These are phyloP conservation scores for Boletellus deceptivus DNA, from an alignment of 1,284 basidiomycete species.

Conservation along the genomic window DNA sequence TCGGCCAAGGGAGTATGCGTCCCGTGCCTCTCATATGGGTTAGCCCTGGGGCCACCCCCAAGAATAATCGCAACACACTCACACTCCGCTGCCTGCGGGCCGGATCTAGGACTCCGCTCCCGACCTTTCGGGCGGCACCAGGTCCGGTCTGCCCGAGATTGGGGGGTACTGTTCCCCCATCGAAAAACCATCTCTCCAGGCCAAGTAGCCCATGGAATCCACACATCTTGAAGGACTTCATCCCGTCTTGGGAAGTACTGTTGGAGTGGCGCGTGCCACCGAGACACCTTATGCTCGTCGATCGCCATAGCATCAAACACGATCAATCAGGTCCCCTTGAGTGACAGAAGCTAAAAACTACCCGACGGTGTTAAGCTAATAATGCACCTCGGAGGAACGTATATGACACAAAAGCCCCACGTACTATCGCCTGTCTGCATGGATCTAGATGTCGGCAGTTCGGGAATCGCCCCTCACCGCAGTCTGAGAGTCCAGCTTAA, in stretches of 20 bases:
- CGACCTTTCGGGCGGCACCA: slow-evolving; percentile 3
- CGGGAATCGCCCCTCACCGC: too few relatives aligned
- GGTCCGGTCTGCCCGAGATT: slow-evolving; percentile 1
- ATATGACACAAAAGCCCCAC: too few relatives aligned
- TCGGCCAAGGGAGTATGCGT: slow-evolving; percentile 38
- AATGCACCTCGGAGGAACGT: too few relatives aligned
- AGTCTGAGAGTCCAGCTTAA: too few relatives aligned
- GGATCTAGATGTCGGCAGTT: too few relatives aligned
- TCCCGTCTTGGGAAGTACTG: slow-evolving; percentile 18
- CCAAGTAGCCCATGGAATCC: not conserved
- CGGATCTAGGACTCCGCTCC: not conserved
- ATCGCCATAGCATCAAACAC: too few relatives aligned
- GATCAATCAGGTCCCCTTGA: too few relatives aligned
- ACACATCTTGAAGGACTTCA: slow-evolving; percentile 10
- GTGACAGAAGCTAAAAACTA: too few relatives aligned
- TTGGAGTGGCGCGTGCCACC: slow-evolving; percentile 6
- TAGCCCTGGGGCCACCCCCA: not conserved
- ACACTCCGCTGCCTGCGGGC: not conserved
- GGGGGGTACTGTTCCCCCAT: not conserved
- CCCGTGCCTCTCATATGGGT: slow-evolving; percentile 12
- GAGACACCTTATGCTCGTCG: too few relatives aligned
- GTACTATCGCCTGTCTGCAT: too few relatives aligned
- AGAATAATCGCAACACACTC: not conserved
- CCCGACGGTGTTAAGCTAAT: too few relatives aligned
- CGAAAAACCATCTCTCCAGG: not conserved